A percentile compares a stretch with the other conserved stretches of the same genome.
Conservation (phyloP, 2,329 filamentous ascomycete genomes). For the Blumeriella jaapii region DNA sequence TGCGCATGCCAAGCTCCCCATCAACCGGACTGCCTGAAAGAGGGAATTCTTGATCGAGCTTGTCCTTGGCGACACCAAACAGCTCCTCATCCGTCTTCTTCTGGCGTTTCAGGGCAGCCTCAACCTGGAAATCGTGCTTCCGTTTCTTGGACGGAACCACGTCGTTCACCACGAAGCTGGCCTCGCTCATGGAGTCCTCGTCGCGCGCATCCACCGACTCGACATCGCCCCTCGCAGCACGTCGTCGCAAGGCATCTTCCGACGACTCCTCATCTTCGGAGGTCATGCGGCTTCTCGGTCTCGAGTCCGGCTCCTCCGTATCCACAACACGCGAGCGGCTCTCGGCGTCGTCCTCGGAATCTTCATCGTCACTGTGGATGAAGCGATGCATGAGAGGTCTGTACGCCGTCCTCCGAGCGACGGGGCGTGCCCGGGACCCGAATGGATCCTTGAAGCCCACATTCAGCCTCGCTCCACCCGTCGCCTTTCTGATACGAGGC, state of each 20-base stretch:
- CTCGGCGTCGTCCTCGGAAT: constrained; percentile 73
- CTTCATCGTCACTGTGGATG: constrained; percentile 59
- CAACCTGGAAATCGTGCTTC: constrained; percentile 59
- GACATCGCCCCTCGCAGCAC: constrained; percentile 12
- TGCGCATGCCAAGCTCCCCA: constrained; percentile 38
- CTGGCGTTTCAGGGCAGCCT: constrained; percentile 63
- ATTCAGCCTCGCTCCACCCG: constrained; percentile 45
- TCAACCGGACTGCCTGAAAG: constrained; percentile 28
- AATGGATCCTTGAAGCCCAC: constrained; percentile 57
- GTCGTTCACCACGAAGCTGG: constrained; percentile 56
- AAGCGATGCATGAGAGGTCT: constrained; percentile 74
- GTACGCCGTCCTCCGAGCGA: constrained; percentile 41
- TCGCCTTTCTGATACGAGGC: constrained; percentile 63
- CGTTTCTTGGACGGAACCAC: constrained; percentile 50
- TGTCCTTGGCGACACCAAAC: constrained; percentile 51
- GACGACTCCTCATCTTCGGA: constrained; percentile 41
- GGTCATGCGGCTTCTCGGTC: constrained; percentile 64
- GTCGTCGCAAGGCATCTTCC: constrained; percentile 11
- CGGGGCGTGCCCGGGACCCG: constrained; percentile 44
- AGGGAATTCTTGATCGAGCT: constrained; percentile 39
- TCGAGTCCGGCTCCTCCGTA: constrained; percentile 77
- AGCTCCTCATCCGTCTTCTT: constrained; percentile 73
- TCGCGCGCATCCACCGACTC: constrained; percentile 37
- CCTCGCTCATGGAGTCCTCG: constrained; percentile 60
- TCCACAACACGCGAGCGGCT: constrained; percentile 56